phyloP scores from a whole-genome alignment of 495 filamentous ascomycete genomes.

The Saxophila tyrrhenica region DNA sequence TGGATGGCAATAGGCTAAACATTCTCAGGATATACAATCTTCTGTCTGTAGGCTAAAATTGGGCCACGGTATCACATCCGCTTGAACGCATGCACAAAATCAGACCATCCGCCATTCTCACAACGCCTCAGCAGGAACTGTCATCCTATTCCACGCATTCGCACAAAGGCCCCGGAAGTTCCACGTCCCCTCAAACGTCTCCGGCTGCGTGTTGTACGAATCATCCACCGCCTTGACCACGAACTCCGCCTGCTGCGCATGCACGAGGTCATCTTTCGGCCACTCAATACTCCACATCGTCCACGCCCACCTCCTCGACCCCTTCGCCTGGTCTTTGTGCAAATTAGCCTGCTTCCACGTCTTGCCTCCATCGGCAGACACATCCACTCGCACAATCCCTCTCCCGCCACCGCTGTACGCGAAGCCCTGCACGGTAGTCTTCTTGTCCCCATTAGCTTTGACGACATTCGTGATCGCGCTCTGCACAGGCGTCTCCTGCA shows the following conservation, averaged over 20 bases:
- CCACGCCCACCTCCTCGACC: slow-evolving; percentile 38
- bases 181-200: slow-evolving; percentile 39
- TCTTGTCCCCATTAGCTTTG: slow-evolving; percentile 19
- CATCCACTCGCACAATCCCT: slow-evolving; percentile 36
- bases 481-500: slow-evolving; percentile 42
- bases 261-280: slow-evolving; percentile 30
- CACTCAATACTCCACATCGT: slow-evolving; percentile 39
- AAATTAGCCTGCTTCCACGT: slow-evolving; percentile 25
- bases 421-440: slow-evolving; percentile 28
- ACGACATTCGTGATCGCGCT: slow-evolving; percentile 31
- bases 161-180: slow-evolving; percentile 46
- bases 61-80: neutral
- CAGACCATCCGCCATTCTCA: neutral
- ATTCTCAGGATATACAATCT: no score
- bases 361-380: slow-evolving; percentile 22
- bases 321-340: slow-evolving; percentile 32
- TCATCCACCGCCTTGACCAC: slow-evolving; percentile 49
- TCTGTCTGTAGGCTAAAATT: neutral
- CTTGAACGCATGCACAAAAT: neutral
- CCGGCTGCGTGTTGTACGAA: slow-evolving; percentile 46
- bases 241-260: slow-evolving; percentile 26
- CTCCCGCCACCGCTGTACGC: slow-evolving; percentile 38
- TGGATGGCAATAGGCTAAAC: no score
- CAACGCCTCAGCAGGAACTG: neutral
- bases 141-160: slow-evolving; percentile 42